These are phyloP conservation scores for Penicillium daleae DNA, from an alignment of 495 filamentous ascomycete species.

Conservation along the genomic window DNA sequence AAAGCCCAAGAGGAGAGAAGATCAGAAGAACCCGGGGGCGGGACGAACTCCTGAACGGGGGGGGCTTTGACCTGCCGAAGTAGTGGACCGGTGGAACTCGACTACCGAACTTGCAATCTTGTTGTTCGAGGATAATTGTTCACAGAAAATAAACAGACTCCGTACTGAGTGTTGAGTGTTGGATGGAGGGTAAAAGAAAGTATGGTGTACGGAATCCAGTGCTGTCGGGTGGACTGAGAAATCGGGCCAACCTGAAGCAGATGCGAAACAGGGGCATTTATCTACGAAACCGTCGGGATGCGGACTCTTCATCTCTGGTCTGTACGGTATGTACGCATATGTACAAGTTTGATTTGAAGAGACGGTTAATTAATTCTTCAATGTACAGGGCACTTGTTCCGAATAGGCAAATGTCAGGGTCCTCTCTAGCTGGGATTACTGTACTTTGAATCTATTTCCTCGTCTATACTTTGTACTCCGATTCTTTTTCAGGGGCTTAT, in stretches of 20 bases:
- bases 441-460: neutral
- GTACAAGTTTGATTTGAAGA: too few species aligned
- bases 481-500: neutral
- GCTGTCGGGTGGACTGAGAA: neutral
- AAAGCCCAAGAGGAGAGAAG: neutral
- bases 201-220: neutral
- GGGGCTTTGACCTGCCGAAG: slow-evolving; percentile 11
- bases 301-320: neutral
- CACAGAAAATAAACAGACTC: neutral
- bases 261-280: slow-evolving; percentile 9
- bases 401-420: neutral
- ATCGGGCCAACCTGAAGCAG: neutral
- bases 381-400: neutral
- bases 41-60: slow-evolving; percentile 33
- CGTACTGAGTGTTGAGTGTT: too few species aligned
- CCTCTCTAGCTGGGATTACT: neutral
- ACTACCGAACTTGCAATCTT: slow-evolving; percentile 6
- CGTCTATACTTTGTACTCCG: neutral
- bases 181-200: too few species aligned
- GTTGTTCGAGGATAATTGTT: neutral
- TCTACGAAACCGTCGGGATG: neutral
- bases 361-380: neutral
- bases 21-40: slow-evolving; percentile 20
- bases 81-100: slow-evolving; percentile 10
- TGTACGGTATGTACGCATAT: too few species aligned